Evolutionary conservation across 768 basidiomycete genomes (phyloP).

Genomic region (Filobasidium floriforme): DNA sequence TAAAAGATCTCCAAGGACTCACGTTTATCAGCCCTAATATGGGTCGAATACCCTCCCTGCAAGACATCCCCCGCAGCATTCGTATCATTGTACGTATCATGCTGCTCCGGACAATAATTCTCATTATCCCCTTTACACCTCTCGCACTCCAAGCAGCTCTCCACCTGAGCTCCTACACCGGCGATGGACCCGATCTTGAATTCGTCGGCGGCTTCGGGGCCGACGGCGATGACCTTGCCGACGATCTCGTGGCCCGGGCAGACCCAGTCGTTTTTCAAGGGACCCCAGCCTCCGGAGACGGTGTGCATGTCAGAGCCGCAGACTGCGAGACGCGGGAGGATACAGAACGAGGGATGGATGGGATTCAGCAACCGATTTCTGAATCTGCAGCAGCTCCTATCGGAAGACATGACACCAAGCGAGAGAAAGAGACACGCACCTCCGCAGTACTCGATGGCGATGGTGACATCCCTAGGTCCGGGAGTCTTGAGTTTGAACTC

Average conservation of each 20-base stretch:
- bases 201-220: constrained; percentile 50
- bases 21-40: constrained; percentile 28
- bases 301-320: constrained; percentile 54
- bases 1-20: too few relatives aligned
- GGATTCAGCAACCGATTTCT: too few relatives aligned
- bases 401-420: too few relatives aligned
- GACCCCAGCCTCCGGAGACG: constrained; percentile 49
- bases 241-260: constrained; percentile 54
- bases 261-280: constrained; percentile 22
- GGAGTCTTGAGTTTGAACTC: constrained; percentile 37
- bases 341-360: too few relatives aligned
- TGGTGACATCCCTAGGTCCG: constrained; percentile 33
- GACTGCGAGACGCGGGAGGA: constrained; percentile 12
- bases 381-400: too few relatives aligned
- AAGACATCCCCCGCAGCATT: constrained; percentile 23
- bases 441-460: constrained; percentile 40
- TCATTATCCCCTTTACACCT: constrained; percentile 48
- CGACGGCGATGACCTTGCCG: constrained; percentile 53
- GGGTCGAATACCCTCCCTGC: constrained; percentile 46
- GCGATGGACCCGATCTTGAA: constrained; percentile 57
- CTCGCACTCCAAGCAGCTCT: constrained; percentile 52
- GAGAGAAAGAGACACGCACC: too few relatives aligned
- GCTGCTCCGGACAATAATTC: constrained; percentile 53
- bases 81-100: constrained; percentile 41
- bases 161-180: constrained; percentile 54